These are phyloP conservation scores for Phyllosticta capitalensis DNA, from an alignment of 2,329 filamentous ascomycete species.

Conservation along the genomic window DNA sequence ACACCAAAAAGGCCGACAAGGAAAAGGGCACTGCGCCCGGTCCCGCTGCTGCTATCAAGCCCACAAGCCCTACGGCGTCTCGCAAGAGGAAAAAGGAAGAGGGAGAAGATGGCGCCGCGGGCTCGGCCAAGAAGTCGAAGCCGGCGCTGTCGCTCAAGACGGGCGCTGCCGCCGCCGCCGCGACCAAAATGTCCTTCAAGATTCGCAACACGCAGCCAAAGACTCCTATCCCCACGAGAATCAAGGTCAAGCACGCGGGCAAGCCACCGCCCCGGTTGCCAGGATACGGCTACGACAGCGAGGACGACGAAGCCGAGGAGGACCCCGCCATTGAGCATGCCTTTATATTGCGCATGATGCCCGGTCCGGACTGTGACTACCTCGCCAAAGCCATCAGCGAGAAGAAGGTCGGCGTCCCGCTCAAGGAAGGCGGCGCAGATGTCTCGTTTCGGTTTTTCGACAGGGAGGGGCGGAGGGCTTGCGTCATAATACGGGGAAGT, in stretches of 20 bases:
- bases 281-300: conserved; percentile 92
- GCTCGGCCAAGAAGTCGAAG: conserved; percentile 19
- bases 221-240: conserved; percentile 1
- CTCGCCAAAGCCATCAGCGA: conserved; percentile 67
- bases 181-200: conserved; percentile 31
- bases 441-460: conserved; percentile 74
- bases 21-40: conserved; percentile 20
- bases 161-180: background rate
- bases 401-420: conserved; percentile 61
- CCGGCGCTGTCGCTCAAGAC: conserved; percentile 6
- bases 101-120: conserved; percentile 20
- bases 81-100: conserved; percentile 30
- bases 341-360: conserved; percentile 79
- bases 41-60: conserved; percentile 16
- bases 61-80: conserved; percentile 24
- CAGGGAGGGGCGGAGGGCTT: conserved; percentile 60
- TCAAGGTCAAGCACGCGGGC: conserved; percentile 40
- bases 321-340: conserved; percentile 87
- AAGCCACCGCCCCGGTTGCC: conserved; percentile 58
- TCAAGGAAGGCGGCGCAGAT: conserved; percentile 60
- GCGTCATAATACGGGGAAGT: conserved; percentile 59
- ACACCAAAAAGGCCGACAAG: conserved; percentile 35
- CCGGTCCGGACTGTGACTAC: conserved; percentile 78
- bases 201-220: conserved; percentile 41
- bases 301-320: conserved; percentile 78